phyloP scores from a whole-genome alignment of 2,329 filamentous ascomycete genomes.

The Sporothrix sp. region DNA sequence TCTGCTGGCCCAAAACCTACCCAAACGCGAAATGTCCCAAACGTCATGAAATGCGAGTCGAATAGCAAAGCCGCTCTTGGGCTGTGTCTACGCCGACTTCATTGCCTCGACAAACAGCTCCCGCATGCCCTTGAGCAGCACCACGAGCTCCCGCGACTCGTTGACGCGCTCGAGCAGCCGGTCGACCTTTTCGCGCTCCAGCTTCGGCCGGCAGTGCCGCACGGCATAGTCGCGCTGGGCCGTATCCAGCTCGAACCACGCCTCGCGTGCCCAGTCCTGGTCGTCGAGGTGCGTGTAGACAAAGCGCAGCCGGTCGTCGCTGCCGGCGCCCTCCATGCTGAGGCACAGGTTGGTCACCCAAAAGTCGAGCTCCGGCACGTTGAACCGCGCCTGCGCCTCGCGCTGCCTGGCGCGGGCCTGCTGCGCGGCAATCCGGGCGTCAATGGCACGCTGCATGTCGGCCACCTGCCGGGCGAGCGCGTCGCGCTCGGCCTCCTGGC shows the following conservation, averaged over 20 bases:
- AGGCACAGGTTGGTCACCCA: constrained; percentile 89
- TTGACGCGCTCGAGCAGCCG: constrained; percentile 70
- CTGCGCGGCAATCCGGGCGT: constrained; percentile 60
- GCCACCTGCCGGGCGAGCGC: constrained; percentile 51
- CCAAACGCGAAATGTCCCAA: neutral
- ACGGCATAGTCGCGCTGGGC: constrained; percentile 77
- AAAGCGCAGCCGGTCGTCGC: constrained; percentile 79
- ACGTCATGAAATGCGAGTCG: neutral
- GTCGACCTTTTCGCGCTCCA: constrained; percentile 70
- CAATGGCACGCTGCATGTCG: constrained; percentile 60
- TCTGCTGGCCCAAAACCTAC: neutral
- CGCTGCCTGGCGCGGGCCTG: constrained; percentile 62
- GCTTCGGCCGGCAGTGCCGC: constrained; percentile 67
- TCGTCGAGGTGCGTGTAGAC: constrained; percentile 81
- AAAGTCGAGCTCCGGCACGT: constrained; percentile 87
- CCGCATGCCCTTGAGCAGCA: constrained; percentile 72
- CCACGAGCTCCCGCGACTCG: constrained; percentile 63
- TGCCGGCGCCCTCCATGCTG: constrained; percentile 78
- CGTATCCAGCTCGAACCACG: constrained; percentile 86
- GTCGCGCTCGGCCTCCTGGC: constrained; percentile 48
- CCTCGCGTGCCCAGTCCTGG: constrained; percentile 77
- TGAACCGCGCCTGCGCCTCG: constrained; percentile 76
- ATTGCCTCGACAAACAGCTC: constrained; percentile 63
- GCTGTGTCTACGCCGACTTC: constrained; percentile 40
- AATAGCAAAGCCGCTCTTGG: too few species aligned